A percentile compares a stretch with the other conserved stretches of the same genome.
Evolutionary conservation across 2,329 filamentous ascomycete species (phyloP).

Genomic region (Phoma sp.): DNA sequence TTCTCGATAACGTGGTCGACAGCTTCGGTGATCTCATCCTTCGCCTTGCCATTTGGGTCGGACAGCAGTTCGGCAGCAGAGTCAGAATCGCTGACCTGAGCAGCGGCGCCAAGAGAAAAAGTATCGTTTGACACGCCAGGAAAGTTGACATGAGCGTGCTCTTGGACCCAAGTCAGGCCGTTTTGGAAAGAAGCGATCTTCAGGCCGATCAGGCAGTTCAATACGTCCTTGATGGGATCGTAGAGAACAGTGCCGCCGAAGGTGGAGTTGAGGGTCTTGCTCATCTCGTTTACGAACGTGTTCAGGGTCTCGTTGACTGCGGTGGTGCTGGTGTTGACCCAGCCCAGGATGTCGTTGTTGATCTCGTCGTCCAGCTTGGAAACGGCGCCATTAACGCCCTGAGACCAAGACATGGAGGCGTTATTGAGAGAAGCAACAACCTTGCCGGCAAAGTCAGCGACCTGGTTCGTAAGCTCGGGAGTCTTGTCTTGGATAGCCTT

Average conservation of each 20-base stretch:
- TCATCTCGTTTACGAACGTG: slow-evolving; percentile 79
- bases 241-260: slow-evolving; percentile 86
- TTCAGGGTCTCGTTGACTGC: slow-evolving; percentile 88
- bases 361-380: slow-evolving; percentile 70
- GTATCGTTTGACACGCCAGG: slow-evolving; percentile 80
- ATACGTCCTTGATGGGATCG: slow-evolving; percentile 77
- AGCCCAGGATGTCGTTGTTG: slow-evolving; percentile 84
- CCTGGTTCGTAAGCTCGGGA: slow-evolving; percentile 75
- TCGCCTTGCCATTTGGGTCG: slow-evolving; percentile 74
- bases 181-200: slow-evolving; percentile 86
- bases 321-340: slow-evolving; percentile 82
- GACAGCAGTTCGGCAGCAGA: slow-evolving; percentile 77
- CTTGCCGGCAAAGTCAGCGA: slow-evolving; percentile 79
- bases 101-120: slow-evolving; percentile 79
- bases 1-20: slow-evolving; percentile 73
- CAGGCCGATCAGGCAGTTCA: slow-evolving; percentile 85
- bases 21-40: slow-evolving; percentile 81
- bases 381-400: slow-evolving; percentile 77
- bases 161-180: slow-evolving; percentile 91
- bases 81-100: slow-evolving; percentile 57
- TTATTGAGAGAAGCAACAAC: slow-evolving; percentile 76
- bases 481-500: slow-evolving; percentile 75
- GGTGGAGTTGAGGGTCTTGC: slow-evolving; percentile 73
- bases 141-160: slow-evolving; percentile 83
- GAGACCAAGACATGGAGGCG: slow-evolving; percentile 78